phyloP scores from a whole-genome alignment of 768 basidiomycete genomes.

The Multifurca ochricompacta region DNA sequence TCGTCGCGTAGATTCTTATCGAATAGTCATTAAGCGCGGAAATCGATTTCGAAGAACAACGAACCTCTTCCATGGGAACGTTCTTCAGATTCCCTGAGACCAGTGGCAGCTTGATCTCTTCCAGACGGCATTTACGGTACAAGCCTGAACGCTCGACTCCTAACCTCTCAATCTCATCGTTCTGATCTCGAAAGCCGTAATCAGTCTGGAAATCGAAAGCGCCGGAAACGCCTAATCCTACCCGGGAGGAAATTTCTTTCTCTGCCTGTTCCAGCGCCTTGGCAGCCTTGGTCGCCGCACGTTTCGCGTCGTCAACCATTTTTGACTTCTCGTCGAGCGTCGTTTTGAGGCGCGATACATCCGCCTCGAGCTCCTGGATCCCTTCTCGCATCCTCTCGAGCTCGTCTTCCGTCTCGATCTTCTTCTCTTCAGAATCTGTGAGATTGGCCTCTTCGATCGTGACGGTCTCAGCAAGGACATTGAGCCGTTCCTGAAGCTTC shows the following conservation, averaged over 20 bases:
- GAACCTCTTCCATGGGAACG: conserved; percentile 93
- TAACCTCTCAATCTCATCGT: conserved; percentile 87
- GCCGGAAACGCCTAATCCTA: conserved; percentile 31
- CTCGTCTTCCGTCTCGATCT: conserved; percentile 47
- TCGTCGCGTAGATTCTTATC: conserved; percentile 73
- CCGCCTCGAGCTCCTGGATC: conserved; percentile 51
- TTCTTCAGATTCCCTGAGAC: conserved; percentile 67
- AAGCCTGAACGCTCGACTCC: conserved; percentile 77
- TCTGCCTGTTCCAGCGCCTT: conserved; percentile 78
- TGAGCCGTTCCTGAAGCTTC: conserved; percentile 53
- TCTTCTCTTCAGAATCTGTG: conserved; percentile 45
- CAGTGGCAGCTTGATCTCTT: conserved; percentile 83
- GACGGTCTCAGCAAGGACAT: conserved; percentile 44
- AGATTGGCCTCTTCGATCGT: conserved; percentile 48
- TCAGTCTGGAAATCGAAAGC: conserved; percentile 19
- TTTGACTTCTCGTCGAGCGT: conserved; percentile 66
- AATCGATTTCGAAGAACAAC: conserved; percentile 14
- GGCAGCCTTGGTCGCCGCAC: conserved; percentile 55
- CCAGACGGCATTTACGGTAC: conserved; percentile 89
- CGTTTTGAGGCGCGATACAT: conserved; percentile 53
- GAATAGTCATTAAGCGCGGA: background rate
- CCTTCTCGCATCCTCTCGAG: conserved; percentile 49
- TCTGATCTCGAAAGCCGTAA: conserved; percentile 33
- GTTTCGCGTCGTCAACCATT: conserved; percentile 68
- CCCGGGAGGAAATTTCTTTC: conserved; percentile 84